Evolutionary conservation across 495 filamentous ascomycete species (phyloP), one percentile per base, ranked within the genome.

Genomic region (Hypoxylon lenormandii): DNA sequence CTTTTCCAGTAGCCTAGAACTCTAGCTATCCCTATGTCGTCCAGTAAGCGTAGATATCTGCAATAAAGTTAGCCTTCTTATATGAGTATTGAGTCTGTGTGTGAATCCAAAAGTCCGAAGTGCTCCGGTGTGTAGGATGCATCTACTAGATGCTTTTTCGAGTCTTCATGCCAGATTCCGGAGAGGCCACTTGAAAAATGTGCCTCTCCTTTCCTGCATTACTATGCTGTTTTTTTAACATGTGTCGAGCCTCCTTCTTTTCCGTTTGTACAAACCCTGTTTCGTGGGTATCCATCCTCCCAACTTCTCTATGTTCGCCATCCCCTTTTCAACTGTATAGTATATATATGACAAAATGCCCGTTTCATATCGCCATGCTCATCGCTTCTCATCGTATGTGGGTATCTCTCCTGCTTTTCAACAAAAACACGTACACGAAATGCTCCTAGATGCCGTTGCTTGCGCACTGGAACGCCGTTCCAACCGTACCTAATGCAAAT

Each of bases 381-480:
- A 13, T 64, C 45, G 15, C 19, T 50, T 7, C 40, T 59, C 33
- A 51, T 51, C 33, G 28, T 45, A 43, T 21, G 11, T 54, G 54
- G 66, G 60, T 64, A 71, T 71, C 62, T 61, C 30, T 33, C 50
- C 51, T 48, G 50, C 60, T 57, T 54, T 50, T 49, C 45, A 62
- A 55, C 28, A 57, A 33, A 66, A 66, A 58, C 21, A 28, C 52
- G 13, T 56, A 60, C 53, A 62, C 53, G 38, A 60, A 56, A 58
- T 55, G 55, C 30, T 21, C 49, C 73, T 68, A 84, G 38, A 85
- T 65, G n/a, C 81, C 83, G 51, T 91, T 91, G 62, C 80, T 85
- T n/a, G 77, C 80, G 70, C 90, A 92, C 4, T 84, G 83, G 66
- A 91, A 92, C 1, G 87, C 81, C 5, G 82, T 83, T 7, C 85